Base-by-base conservation (phyloP, 2,329 filamentous ascomycete species). In the Ambrosiella xylebori region DNA sequence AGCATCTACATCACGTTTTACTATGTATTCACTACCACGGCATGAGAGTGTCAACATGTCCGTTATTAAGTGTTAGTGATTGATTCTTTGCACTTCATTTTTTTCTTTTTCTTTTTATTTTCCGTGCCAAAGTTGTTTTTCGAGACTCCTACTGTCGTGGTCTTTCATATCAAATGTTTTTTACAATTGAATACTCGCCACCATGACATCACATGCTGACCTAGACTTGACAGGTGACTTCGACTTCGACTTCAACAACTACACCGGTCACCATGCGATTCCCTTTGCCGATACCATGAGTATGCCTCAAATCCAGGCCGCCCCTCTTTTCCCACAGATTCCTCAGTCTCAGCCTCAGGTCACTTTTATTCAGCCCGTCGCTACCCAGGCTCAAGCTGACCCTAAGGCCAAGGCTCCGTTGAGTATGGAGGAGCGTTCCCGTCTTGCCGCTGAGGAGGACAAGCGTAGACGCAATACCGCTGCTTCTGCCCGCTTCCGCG, bases 401-500 rank as follows among this genome's bases (percentile, higher is more conserved):
- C 66, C 68, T 37, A 64, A 69, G 59, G 67, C 66, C 69, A 45
- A 68, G 67, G 61, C 75, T 69, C 58, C 71, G 51, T 63, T 81
- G 61, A 78, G 71, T 64, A 77, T 85, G 54, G 86, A 90, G 68
- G 86, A 89, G 62, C 75, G 80, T 44, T 84, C 84, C 11, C 83
- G 86, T 44, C 64, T 82, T 5, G 85, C 85, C 11, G 88, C 88
- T 19, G 88, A 95, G 69, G 88, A 95, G 71, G 88, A 95, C 69
- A 94, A 94, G 73, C 84, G 88, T 54, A 82, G 88, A 60, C 82
- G 88, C 63, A 95, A 95, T 72, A 94, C 89, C 1, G 88, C 88
- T 38, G 88, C 88, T 58, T 89, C 84, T 63, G 88, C 88, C 15
- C 85, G 88, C 54, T 95, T 95, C 77, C 85, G 88, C 61, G 82